Base-by-base conservation (phyloP, 768 basidiomycete genomes). In the Hebeloma cylindrosporum region DNA sequence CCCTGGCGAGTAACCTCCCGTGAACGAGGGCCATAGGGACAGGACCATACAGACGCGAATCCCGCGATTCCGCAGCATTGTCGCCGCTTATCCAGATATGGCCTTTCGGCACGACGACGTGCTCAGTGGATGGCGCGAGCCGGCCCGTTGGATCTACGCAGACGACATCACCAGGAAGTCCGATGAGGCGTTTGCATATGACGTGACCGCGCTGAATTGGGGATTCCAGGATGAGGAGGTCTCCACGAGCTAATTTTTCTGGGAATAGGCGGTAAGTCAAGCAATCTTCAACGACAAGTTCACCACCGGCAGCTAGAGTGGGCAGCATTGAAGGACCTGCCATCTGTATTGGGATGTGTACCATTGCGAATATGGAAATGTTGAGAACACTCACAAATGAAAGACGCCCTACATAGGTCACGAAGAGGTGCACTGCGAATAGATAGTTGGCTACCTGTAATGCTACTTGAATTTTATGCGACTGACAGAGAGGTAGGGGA, bases 81-180 rank as follows among this genome's bases (percentile, higher is more conserved):
- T 99, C 95, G 17, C 95, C 96, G 38, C 72, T 78, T 22, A 95
- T 72, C 95, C 95, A 97, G 17, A 95, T 64, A 61, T 95, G 88
- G 3, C 93, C 91, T 56, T 77, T 78, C 1, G 95, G 95, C 7
- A 97, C 68, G 20, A 82, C 59, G 11, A 94, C 76, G 56, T 92
- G 88, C 48, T 86, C 86, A 11, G 73, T 74, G 8, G 82, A 80
- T 7, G 83, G 79, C 7, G 79, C 82, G 37, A 68, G 67, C 39
- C 64, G 52, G 3, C 85, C 86, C 3, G 84, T 85, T 14, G 94
- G 94, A 61, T 98, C 93, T 16, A 93, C 85, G 49, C 90, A 92
- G 22, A 98, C 62, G 26, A 83, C 68, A 64, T 97, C 95, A 3
- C 95, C 94, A 17, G 93, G 87, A 17, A 98, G 68, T 2, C 93